A percentile compares a stretch with the other conserved stretches of the same genome.
Conservation (phyloP, 495 filamentous ascomycete species). For the Lasiosphaeria miniovina region DNA sequence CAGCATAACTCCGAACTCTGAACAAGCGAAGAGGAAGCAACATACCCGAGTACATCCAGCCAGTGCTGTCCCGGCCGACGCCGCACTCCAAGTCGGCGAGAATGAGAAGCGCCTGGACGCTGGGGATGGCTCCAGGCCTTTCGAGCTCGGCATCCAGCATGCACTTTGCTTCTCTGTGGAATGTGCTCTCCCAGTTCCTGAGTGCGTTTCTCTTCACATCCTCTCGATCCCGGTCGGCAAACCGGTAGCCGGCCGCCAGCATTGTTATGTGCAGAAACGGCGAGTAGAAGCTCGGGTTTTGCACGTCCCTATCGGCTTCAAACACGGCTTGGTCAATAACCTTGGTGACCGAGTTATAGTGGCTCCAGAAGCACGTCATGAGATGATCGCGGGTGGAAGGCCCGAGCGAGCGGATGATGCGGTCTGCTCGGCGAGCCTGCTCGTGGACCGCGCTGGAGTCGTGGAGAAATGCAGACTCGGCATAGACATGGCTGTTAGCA, state of each 20-base stretch:
- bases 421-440: slow-evolving; percentile 42
- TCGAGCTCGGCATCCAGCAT: slow-evolving; percentile 53
- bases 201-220: slow-evolving; percentile 47
- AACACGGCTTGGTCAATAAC: slow-evolving; percentile 49
- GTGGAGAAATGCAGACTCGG: slow-evolving; percentile 15
- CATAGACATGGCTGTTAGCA: slow-evolving; percentile 37
- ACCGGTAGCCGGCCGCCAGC: slow-evolving; percentile 50
- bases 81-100: slow-evolving; percentile 52
- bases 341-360: slow-evolving; percentile 45
- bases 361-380: slow-evolving; percentile 51
- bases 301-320: slow-evolving; percentile 44
- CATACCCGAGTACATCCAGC: slow-evolving; percentile 52
- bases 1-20: slow-evolving; percentile 12
- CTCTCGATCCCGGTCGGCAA: slow-evolving; percentile 43
- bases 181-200: slow-evolving; percentile 46
- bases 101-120: slow-evolving; percentile 48
- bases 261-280: slow-evolving; percentile 52
- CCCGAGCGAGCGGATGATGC: slow-evolving; percentile 40
- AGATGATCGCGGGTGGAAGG: slow-evolving; percentile 49
- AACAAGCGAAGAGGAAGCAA: background rate
- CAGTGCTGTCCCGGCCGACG: slow-evolving; percentile 48
- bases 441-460: slow-evolving; percentile 27
- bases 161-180: slow-evolving; percentile 52
- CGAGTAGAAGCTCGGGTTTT: slow-evolving; percentile 46
- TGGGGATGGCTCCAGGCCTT: slow-evolving; percentile 46